These are phyloP conservation scores for Colletotrichum tabaci DNA, from an alignment of 2,329 filamentous ascomycete genomes.

Conservation along the genomic window DNA sequence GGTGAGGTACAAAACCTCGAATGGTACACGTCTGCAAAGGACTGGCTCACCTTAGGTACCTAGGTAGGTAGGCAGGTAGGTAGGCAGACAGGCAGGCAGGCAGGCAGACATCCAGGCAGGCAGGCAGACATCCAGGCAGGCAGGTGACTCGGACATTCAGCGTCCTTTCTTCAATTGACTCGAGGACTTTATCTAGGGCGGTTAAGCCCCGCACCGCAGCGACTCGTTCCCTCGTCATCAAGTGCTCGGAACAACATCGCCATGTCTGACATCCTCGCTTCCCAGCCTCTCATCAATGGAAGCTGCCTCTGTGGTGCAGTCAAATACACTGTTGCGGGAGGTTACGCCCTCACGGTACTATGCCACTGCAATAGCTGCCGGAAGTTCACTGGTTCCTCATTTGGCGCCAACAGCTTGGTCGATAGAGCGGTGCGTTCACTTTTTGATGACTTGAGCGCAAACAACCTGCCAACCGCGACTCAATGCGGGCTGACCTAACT, in stretches of 20 bases:
- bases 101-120: too few species aligned
- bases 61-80: too few species aligned
- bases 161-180: background rate
- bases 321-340: constrained; percentile 4
- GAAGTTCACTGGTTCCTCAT: constrained; percentile 11
- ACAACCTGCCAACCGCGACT: too few species aligned
- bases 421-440: constrained; percentile 4
- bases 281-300: background rate
- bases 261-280: background rate
- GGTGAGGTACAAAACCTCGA: too few species aligned
- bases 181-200: background rate
- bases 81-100: too few species aligned
- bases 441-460: background rate
- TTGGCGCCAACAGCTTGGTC: constrained; percentile 19
- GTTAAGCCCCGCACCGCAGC: background rate
- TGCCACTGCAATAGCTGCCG: constrained; percentile 26
- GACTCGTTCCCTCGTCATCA: background rate
- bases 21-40: too few species aligned
- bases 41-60: too few species aligned
- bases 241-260: background rate
- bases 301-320: constrained; percentile 15
- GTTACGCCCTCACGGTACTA: constrained; percentile 3
- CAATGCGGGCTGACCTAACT: background rate
- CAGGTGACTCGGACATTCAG: background rate
- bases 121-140: background rate